phyloP scores from a whole-genome alignment of 192 early-diverging fungal genomes.

The Coemansia umbellata region DNA sequence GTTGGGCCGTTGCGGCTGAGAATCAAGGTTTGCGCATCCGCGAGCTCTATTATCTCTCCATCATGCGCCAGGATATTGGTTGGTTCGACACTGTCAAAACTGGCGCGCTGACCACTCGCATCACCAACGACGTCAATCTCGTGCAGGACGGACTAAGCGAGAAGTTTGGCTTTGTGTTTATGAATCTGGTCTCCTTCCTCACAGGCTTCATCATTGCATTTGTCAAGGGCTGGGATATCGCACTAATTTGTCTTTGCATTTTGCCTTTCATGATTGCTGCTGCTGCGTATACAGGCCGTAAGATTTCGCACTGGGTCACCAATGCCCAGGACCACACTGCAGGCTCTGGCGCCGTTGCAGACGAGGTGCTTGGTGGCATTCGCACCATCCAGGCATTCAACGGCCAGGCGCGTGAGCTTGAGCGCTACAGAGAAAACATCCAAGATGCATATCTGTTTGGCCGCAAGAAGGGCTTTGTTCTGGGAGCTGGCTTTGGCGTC shows the following conservation, averaged over 20 bases:
- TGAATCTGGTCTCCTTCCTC: conserved; percentile 62
- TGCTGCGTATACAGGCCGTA: conserved; percentile 53
- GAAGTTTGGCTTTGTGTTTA: conserved; percentile 69
- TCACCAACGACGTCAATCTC: conserved; percentile 77
- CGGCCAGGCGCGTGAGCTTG: conserved; percentile 64
- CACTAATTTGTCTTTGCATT: conserved; percentile 69
- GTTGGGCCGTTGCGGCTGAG: conserved; percentile 48
- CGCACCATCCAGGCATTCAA: conserved; percentile 81
- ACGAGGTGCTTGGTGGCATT: conserved; percentile 76
- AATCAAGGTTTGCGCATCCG: conserved; percentile 71
- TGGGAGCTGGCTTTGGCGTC: conserved; percentile 63
- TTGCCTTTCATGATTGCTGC: conserved; percentile 65
- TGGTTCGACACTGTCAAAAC: conserved; percentile 78
- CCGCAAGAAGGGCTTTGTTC: conserved; percentile 56
- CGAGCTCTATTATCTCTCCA: conserved; percentile 66
- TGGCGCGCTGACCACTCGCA: conserved; percentile 78
- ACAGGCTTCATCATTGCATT: conserved; percentile 77
- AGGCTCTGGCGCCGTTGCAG: conserved; percentile 74
- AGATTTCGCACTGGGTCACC: conserved; percentile 38
- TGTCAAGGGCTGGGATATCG: conserved; percentile 71
- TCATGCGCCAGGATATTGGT: conserved; percentile 83
- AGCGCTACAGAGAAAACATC: conserved; percentile 60
- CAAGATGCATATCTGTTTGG: conserved; percentile 62
- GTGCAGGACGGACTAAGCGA: conserved; percentile 86
- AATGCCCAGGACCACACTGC: conserved; percentile 67